Conservation (phyloP, 768 basidiomycete genomes). For the Kwoniella heveanensis region DNA sequence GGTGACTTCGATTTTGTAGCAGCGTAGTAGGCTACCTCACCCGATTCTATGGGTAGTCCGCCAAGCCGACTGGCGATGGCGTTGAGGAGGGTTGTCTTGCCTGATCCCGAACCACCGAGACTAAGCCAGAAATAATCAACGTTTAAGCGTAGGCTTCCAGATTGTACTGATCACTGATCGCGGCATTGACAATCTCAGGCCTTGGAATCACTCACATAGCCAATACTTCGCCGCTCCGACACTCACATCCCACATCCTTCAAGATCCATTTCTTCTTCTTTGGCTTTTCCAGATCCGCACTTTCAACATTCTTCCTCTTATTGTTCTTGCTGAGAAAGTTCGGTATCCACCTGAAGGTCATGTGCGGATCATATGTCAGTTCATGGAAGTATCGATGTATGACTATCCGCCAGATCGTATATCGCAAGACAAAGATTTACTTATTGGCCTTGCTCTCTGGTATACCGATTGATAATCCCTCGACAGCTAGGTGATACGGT, state of each 20-base stretch:
- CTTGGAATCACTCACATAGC: conserved; percentile 56
- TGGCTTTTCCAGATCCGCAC: conserved; percentile 13
- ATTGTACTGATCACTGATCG: no score
- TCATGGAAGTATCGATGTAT: neutral
- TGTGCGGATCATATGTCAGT: neutral
- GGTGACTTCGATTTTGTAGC: conserved; percentile 42
- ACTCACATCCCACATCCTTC: conserved; percentile 48
- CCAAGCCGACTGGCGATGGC: conserved; percentile 52
- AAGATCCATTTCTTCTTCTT: conserved; percentile 51
- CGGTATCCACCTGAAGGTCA: conserved; percentile 28
- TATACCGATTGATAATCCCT: conserved; percentile 38
- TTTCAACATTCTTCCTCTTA: conserved; percentile 16
- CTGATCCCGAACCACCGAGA: conserved; percentile 52
- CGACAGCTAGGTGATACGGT: conserved; percentile 36
- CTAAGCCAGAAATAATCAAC: no score
- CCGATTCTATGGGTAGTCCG: conserved; percentile 52
- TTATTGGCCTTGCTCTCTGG: conserved; percentile 22
- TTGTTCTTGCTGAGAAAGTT: conserved; percentile 11
- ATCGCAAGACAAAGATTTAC: conserved; percentile 4
- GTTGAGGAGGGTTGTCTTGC: conserved; percentile 57
- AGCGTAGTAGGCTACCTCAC: conserved; percentile 34
- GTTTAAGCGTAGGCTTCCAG: no score
- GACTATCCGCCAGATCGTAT: no score
- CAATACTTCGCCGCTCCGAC: conserved; percentile 56
- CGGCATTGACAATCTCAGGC: no score